A percentile compares a stretch with the other conserved stretches of the same genome.
Evolutionary conservation across 768 basidiomycete genomes (phyloP).

Genomic region (Trametopsis cervina): DNA sequence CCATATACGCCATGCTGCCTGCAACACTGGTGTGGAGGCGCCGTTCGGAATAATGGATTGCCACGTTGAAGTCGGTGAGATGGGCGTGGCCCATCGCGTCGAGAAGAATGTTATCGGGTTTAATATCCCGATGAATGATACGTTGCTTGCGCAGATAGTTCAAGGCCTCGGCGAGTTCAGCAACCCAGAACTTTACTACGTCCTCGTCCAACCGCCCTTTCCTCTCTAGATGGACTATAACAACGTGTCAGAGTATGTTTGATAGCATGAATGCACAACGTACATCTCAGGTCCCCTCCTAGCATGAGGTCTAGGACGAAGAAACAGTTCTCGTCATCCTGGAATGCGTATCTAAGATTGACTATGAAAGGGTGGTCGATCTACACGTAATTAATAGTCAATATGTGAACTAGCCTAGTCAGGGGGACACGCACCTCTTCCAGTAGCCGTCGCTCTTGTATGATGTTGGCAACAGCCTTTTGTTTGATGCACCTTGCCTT

Average conservation of each 20-base stretch:
- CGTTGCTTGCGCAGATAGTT: slow-evolving; percentile 86
- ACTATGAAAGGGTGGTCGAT: slow-evolving; percentile 88
- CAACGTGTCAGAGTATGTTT: slow-evolving; percentile 2
- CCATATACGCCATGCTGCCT: slow-evolving; percentile 99
- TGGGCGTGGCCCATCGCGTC: slow-evolving; percentile 94
- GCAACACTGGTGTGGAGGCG: slow-evolving; percentile 89
- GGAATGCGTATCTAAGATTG: slow-evolving; percentile 92
- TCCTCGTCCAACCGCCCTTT: slow-evolving; percentile 60
- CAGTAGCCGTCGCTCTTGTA: slow-evolving; percentile 86
- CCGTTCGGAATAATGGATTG: slow-evolving; percentile 91
- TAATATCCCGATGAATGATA: slow-evolving; percentile 95
- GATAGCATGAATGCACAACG: slow-evolving; percentile 24
- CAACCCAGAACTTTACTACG: slow-evolving; percentile 79
- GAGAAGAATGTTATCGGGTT: slow-evolving; percentile 95
- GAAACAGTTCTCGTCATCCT: slow-evolving; percentile 97
- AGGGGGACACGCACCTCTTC: slow-evolving; percentile 61
- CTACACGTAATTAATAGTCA: slow-evolving; percentile 28
- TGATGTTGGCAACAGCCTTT: slow-evolving; percentile 87
- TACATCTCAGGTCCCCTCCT: slow-evolving; percentile 89
- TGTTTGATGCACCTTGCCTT: slow-evolving; percentile 88
- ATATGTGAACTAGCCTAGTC: not conserved
- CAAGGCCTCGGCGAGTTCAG: slow-evolving; percentile 79
- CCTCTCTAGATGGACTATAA: slow-evolving; percentile 78
- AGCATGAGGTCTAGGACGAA: slow-evolving; percentile 97
- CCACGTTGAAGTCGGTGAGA: slow-evolving; percentile 98